Percentiles rank a stretch among this genome's conserved stretches.
Conservation (phyloP, 2,329 filamentous ascomycete species). For the Saccharata proteae region DNA sequence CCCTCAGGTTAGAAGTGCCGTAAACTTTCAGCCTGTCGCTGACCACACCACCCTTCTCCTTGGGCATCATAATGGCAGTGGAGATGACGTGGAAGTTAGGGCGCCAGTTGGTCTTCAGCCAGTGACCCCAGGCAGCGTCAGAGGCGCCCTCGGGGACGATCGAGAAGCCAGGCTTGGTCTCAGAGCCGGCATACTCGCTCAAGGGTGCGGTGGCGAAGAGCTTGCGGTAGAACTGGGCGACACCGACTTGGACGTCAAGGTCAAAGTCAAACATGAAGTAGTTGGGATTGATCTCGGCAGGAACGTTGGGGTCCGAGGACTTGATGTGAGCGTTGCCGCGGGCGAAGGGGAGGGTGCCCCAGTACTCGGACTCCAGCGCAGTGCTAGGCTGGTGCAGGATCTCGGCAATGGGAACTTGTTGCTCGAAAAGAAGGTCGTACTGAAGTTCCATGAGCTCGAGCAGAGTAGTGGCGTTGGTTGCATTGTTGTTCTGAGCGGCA, state of each 20-base stretch:
- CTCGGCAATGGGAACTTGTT: constrained; percentile 23
- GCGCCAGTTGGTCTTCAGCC: constrained; percentile 11
- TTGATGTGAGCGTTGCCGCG: constrained; percentile 31
- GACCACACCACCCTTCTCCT: constrained; percentile 19
- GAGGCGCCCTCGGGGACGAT: constrained; percentile 10
- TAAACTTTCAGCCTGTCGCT: constrained; percentile 16
- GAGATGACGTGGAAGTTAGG: constrained; percentile 21
- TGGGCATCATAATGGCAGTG: constrained; percentile 21
- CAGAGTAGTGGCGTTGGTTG: background rate
- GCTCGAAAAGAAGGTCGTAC: constrained; percentile 1
- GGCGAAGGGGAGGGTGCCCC: constrained; percentile 3
- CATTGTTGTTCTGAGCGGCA: constrained; percentile 1
- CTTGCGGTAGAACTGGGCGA: constrained; percentile 21
- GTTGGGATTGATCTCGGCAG: constrained; percentile 30
- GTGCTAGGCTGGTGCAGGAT: constrained; percentile 1
- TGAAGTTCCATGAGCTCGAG: background rate
- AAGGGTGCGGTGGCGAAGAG: constrained; percentile 20
- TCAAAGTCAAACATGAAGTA: constrained; percentile 34
- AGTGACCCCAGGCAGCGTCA: constrained; percentile 13
- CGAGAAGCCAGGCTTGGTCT: constrained; percentile 10
- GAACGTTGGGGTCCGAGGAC: constrained; percentile 21
- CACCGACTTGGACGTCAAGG: constrained; percentile 22
- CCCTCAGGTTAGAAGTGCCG: constrained; percentile 18
- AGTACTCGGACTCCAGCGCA: constrained; percentile 1
- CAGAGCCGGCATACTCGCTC: constrained; percentile 15